Percentiles rank a stretch among this genome's conserved stretches.
Conservation (phyloP, 345 rosid genomes). For the Eucalyptus pumila region DNA sequence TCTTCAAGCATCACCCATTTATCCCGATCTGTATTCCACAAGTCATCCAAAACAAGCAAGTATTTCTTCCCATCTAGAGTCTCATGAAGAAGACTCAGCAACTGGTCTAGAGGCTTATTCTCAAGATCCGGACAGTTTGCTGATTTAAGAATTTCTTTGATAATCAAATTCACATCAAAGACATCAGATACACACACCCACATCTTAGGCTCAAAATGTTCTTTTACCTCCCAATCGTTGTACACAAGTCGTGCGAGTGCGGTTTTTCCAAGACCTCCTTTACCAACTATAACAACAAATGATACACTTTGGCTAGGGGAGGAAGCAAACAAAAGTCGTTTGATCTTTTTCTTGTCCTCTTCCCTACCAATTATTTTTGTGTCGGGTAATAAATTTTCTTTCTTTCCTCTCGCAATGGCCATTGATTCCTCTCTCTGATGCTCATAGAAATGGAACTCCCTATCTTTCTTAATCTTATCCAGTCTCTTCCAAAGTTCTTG, state of each 20-base stretch:
- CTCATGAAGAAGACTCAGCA: background rate
- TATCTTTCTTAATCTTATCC: background rate
- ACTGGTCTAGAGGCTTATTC: background rate
- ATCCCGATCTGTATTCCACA: background rate
- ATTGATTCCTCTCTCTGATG: background rate
- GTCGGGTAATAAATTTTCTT: accelerated
- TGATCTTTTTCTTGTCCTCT: background rate
- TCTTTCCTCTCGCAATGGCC: background rate
- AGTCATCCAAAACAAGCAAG: background rate
- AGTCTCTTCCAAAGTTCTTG: background rate
- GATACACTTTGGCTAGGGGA: no score
- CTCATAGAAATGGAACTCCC: background rate
- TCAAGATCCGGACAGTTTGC: background rate
- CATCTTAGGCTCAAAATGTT: background rate
- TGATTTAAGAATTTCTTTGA: background rate
- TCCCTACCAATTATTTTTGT: background rate
- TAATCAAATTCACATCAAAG: background rate
- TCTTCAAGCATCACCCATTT: background rate
- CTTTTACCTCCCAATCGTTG: background rate
- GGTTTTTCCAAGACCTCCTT: background rate
- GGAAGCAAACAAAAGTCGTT: background rate
- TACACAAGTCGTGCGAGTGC: background rate
- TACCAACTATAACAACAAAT: no score
- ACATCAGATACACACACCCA: background rate
- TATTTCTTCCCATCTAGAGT: background rate